Evolutionary conservation across 306 rosid species (phyloP).

Genomic region (Cyclanthera cordifolia): DNA sequence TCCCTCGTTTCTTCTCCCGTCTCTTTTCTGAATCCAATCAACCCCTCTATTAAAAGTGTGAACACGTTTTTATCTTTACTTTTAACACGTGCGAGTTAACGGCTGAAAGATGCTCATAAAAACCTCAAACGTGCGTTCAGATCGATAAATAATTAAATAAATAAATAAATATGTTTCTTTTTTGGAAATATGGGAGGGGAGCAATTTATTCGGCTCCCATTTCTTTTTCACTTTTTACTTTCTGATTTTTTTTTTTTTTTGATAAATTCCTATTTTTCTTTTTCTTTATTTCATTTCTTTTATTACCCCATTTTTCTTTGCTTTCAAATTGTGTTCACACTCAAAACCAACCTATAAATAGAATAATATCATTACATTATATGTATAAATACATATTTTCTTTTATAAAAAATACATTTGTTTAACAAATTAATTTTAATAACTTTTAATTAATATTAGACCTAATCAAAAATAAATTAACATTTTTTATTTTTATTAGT

Average conservation of each 20-base stretch:
- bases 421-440: not conserved
- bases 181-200: not conserved
- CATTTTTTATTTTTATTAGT: no score
- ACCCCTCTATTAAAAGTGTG: not conserved
- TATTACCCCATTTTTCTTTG: not conserved
- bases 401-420: no score
- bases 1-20: no score
- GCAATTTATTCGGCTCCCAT: not conserved
- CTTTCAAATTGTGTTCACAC: constrained; percentile 4
- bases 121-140: not conserved
- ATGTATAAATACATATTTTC: no score
- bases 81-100: not conserved
- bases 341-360: not conserved
- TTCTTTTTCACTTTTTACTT: not conserved
- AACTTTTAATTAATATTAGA: no score
- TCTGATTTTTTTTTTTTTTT: not conserved
- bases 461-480: no score
- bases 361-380: not conserved
- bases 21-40: no score
- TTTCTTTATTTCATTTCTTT: not conserved
- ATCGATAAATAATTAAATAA: not conserved
- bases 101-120: not conserved
- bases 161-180: not conserved
- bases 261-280: not conserved
- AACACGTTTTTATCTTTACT: not conserved